These are phyloP conservation scores for Calonectria leucothoes DNA, from an alignment of 2,329 filamentous ascomycete genomes.

Conservation along the genomic window DNA sequence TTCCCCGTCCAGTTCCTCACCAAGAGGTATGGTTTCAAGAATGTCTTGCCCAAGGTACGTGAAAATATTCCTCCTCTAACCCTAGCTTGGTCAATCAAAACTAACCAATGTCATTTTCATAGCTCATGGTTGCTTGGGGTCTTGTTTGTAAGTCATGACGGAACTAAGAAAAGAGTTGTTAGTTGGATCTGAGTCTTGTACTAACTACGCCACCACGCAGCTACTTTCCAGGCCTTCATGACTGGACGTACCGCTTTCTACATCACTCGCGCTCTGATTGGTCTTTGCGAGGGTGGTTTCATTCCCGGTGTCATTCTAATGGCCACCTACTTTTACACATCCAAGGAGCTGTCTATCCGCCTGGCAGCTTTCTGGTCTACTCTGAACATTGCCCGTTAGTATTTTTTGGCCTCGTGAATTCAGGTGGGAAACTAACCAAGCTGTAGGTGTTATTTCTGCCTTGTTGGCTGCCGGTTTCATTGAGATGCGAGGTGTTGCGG, in stretches of 20 bases:
- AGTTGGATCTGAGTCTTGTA: slow-evolving; percentile 12
- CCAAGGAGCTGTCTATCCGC: slow-evolving; percentile 73
- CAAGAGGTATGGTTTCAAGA: slow-evolving; percentile 64
- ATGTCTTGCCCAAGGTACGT: slow-evolving; percentile 59
- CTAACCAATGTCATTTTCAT: background rate
- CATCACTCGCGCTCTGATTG: slow-evolving; percentile 63
- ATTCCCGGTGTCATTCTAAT: slow-evolving; percentile 73
- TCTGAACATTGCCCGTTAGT: slow-evolving; percentile 52
- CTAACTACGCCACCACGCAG: slow-evolving; percentile 48
- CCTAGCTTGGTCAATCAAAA: background rate
- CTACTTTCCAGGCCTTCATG: slow-evolving; percentile 64
- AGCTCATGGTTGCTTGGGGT: slow-evolving; percentile 62
- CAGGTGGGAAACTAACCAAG: background rate
- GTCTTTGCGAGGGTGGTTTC: slow-evolving; percentile 66
- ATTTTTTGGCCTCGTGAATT: background rate
- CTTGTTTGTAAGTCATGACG: slow-evolving; percentile 49
- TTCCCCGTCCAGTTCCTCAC: slow-evolving; percentile 26
- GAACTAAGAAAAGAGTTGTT: background rate
- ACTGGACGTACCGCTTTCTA: slow-evolving; percentile 60
- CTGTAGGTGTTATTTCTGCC: slow-evolving; percentile 56
- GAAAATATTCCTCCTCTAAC: too few relatives aligned
- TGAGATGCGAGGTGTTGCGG: slow-evolving; percentile 60
- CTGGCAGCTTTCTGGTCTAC: slow-evolving; percentile 76
- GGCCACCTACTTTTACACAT: slow-evolving; percentile 79
- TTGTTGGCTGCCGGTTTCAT: slow-evolving; percentile 59